Percentiles rank a stretch among this genome's conserved stretches.
These are phyloP conservation scores for Nitzschia sp. DNA, from an alignment of 108 stramenopile genomes.

Conservation along the genomic window DNA sequence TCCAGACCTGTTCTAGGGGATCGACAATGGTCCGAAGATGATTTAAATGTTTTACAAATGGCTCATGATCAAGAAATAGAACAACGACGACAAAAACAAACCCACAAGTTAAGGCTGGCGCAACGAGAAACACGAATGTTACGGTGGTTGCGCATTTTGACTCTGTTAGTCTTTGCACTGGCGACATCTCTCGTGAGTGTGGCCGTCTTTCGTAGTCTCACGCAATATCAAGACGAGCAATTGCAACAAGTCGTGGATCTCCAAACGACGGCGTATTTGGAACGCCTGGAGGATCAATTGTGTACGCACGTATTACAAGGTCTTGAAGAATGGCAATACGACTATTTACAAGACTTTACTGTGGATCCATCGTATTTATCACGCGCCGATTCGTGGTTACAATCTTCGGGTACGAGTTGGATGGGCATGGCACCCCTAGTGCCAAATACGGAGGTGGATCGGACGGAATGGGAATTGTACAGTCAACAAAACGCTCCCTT, in stretches of 20 bases:
- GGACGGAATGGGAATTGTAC: neutral
- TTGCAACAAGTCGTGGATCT: neutral
- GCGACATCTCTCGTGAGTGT: conserved; percentile 2
- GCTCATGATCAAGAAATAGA: neutral
- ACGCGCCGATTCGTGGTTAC: neutral
- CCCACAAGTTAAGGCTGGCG: neutral
- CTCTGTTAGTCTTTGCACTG: neutral
- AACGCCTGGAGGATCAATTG: neutral
- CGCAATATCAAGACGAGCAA: neutral
- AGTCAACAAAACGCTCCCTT: neutral
- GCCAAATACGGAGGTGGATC: neutral
- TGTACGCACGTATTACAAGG: neutral
- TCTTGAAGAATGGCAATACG: conserved; percentile 11
- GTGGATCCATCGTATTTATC: neutral
- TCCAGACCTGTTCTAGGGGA: neutral
- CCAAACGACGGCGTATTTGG: neutral
- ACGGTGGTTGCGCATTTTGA: neutral
- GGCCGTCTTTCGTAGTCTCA: neutral
- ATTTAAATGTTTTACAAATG: neutral
- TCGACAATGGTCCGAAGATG: neutral
- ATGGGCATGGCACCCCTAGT: neutral
- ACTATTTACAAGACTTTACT: neutral
- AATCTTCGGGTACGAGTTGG: neutral
- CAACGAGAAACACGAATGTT: conserved; percentile 10
- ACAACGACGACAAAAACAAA: neutral